Percentiles rank a stretch among this genome's conserved stretches.
These are phyloP conservation scores for Ananas comosus DNA, from an alignment of 176 grass and related monocot species.

Conservation along the genomic window DNA sequence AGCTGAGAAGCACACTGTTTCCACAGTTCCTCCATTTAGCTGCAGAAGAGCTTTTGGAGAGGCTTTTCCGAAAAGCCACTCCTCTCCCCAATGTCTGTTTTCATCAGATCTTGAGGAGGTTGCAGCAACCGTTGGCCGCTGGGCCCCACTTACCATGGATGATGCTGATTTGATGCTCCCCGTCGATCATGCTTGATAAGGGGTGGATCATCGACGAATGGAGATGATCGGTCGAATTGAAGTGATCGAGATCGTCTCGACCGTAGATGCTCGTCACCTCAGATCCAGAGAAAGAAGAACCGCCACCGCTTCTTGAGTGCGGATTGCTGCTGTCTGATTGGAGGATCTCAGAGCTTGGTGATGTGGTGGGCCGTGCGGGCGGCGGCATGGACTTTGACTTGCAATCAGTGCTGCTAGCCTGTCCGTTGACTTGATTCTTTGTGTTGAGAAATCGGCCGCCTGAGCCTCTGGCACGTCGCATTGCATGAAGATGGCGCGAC, in stretches of 20 bases:
- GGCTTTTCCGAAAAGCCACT: neutral
- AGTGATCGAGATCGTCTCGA: conserved; percentile 29
- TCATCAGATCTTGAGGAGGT: conserved; percentile 72
- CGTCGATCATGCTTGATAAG: conserved; percentile 47
- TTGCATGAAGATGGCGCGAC: conserved; percentile 80
- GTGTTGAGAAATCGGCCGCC: conserved; percentile 95
- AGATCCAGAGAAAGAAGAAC: conserved; percentile 53
- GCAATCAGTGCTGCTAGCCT: neutral
- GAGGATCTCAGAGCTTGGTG: conserved; percentile 49
- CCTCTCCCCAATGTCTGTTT: conserved; percentile 26
- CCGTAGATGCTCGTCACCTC: conserved; percentile 60
- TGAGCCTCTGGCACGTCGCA: conserved; percentile 62
- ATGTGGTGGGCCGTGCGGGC: conserved; percentile 17
- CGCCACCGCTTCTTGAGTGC: conserved; percentile 34
- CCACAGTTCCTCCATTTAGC: conserved; percentile 24
- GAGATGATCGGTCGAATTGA: conserved; percentile 33
- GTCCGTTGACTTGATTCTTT: conserved; percentile 31
- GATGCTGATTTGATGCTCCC: conserved; percentile 28
- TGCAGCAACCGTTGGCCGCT: conserved; percentile 46
- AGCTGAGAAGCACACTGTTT: neutral
- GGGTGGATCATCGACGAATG: conserved; percentile 57
- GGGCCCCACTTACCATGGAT: conserved; percentile 52
- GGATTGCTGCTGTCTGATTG: conserved; percentile 49
- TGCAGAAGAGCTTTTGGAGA: conserved; percentile 7
- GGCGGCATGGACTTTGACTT: conserved; percentile 16